Evolutionary conservation across 768 basidiomycete genomes (phyloP).

Genomic region (Leccinum aurantiacum): DNA sequence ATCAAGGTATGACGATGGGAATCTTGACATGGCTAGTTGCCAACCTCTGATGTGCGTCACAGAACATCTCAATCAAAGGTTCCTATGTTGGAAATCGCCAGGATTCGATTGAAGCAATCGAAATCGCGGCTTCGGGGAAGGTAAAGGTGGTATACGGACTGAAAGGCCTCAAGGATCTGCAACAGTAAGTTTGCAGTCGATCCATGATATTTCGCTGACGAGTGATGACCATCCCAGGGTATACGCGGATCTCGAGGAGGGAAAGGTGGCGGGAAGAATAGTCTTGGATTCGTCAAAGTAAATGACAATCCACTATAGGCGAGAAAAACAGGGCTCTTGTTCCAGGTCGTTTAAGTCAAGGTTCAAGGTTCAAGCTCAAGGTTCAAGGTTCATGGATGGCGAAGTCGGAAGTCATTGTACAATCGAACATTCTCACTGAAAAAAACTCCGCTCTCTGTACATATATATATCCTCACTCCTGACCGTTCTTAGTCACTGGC

Average conservation of each 20-base stretch:
- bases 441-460: not conserved
- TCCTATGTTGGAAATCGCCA: slow-evolving; percentile 72
- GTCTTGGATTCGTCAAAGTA: slow-evolving; percentile 37
- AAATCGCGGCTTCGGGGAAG: slow-evolving; percentile 68
- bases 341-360: not conserved
- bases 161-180: slow-evolving; percentile 51
- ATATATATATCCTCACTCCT: not conserved
- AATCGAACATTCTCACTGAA: not conserved
- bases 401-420: not conserved
- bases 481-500: not conserved
- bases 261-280: slow-evolving; percentile 43
- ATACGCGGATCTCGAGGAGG: slow-evolving; percentile 40
- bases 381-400: not conserved
- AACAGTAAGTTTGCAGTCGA: slow-evolving; percentile 40
- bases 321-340: not conserved
- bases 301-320: not conserved
- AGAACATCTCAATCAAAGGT: slow-evolving; percentile 29
- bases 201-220: not conserved
- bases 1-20: slow-evolving; percentile 42
- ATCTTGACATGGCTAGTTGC: no score
- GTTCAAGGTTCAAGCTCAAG: not conserved
- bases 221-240: slow-evolving; percentile 24
- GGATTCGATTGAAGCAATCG: slow-evolving; percentile 79
- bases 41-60: not conserved
- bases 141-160: slow-evolving; percentile 59